These are phyloP conservation scores for Botrytis hyacinthi DNA, from an alignment of 2,329 filamentous ascomycete species.

Conservation along the genomic window DNA sequence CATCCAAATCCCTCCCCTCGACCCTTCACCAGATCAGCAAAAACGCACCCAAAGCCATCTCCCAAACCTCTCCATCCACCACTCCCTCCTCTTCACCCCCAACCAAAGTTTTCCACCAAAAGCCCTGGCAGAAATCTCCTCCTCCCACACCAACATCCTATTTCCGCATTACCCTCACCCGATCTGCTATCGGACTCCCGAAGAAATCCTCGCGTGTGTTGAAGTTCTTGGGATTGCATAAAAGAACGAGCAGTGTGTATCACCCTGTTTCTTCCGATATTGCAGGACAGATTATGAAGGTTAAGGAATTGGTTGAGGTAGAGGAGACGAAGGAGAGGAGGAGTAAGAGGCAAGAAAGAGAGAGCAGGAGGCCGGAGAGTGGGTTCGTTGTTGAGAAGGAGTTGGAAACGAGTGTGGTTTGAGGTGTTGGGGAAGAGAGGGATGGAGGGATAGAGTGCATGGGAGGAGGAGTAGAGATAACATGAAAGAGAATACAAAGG, in stretches of 20 bases:
- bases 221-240: slow-evolving; percentile 66
- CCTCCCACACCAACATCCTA: slow-evolving; percentile 50
- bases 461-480: neutral
- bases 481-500: neutral
- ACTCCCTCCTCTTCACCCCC: neutral
- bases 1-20: neutral
- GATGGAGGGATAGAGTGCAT: neutral
- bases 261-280: slow-evolving; percentile 65
- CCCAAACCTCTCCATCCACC: neutral
- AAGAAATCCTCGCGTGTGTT: slow-evolving; percentile 63
- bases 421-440: neutral
- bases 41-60: neutral
- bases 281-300: slow-evolving; percentile 72
- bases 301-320: slow-evolving; percentile 71
- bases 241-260: slow-evolving; percentile 71
- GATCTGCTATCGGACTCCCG: slow-evolving; percentile 70
- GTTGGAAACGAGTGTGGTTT: slow-evolving; percentile 14
- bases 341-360: slow-evolving; percentile 59
- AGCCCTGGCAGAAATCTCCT: neutral
- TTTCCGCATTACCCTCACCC: slow-evolving; percentile 71
- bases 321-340: slow-evolving; percentile 61
- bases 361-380: slow-evolving; percentile 61
- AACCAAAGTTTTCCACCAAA: slow-evolving; percentile 4
- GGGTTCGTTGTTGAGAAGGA: slow-evolving; percentile 65
- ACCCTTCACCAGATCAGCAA: neutral